A percentile compares a stretch with the other conserved stretches of the same genome.
Evolutionary conservation across 2,329 filamentous ascomycete genomes (phyloP).

Genomic region (Bipolaris oryzae): DNA sequence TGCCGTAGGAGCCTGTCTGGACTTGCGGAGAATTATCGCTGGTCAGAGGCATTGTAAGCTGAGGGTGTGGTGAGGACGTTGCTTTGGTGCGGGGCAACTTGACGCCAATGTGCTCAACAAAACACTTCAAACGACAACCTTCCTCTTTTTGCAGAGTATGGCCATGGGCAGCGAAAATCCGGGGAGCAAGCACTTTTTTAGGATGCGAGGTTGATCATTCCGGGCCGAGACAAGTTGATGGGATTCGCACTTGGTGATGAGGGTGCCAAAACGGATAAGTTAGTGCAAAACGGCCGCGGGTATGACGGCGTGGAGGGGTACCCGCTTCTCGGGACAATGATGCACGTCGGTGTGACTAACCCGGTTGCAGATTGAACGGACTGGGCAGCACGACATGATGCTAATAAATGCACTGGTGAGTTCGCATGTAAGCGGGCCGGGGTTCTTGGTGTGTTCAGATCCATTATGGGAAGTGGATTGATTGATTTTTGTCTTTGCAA

Average conservation of each 20-base stretch:
- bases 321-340: slow-evolving; percentile 30
- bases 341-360: slow-evolving; percentile 27
- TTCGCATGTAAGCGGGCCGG: slow-evolving; percentile 7
- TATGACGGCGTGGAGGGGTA: slow-evolving; percentile 31
- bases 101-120: neutral
- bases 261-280: slow-evolving; percentile 8
- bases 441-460: slow-evolving; percentile 7
- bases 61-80: slow-evolving; percentile 27
- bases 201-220: slow-evolving; percentile 3
- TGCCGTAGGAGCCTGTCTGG: slow-evolving; percentile 33
- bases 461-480: neutral
- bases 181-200: slow-evolving; percentile 1
- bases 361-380: slow-evolving; percentile 28
- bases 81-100: slow-evolving; percentile 17
- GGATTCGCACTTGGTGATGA: slow-evolving; percentile 8
- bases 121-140: neutral
- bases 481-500: neutral
- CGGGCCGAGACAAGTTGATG: slow-evolving; percentile 10
- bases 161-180: neutral
- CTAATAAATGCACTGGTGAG: slow-evolving; percentile 14
- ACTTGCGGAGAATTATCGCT: slow-evolving; percentile 31
- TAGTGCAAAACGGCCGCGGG: slow-evolving; percentile 29
- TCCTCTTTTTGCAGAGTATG: neutral
- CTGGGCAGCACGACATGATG: slow-evolving; percentile 47
- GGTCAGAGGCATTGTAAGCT: slow-evolving; percentile 5